A percentile compares a stretch with the other conserved stretches of the same genome.
Conservation (phyloP, 768 basidiomycete species). For the Mycena sanguinolenta region DNA sequence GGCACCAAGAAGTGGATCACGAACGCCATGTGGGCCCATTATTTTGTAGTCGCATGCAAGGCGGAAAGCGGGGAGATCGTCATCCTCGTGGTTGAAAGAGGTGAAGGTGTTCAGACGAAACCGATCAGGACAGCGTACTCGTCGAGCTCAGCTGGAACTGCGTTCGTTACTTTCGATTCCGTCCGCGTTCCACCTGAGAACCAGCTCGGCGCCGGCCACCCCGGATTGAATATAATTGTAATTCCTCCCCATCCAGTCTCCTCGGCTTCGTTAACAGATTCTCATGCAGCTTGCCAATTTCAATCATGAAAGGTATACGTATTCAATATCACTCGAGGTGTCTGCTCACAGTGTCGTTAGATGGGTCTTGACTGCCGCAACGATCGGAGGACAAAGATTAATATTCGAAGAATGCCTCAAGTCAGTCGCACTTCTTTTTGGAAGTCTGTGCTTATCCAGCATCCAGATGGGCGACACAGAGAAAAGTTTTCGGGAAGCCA, state of each 20-base stretch:
- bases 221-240: slow-evolving; percentile 51
- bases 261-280: background rate
- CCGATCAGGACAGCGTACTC: slow-evolving; percentile 90
- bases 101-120: slow-evolving; percentile 86
- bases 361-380: slow-evolving; percentile 83
- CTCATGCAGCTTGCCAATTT: slow-evolving; percentile 46
- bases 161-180: slow-evolving; percentile 81
- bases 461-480: slow-evolving; percentile 84
- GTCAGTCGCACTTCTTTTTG: slow-evolving; percentile 43
- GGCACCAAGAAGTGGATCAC: slow-evolving; percentile 52
- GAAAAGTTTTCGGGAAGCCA: slow-evolving; percentile 92
- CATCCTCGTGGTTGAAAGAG: slow-evolving; percentile 87
- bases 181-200: slow-evolving; percentile 89
- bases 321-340: background rate
- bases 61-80: slow-evolving; percentile 73
- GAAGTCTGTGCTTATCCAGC: slow-evolving; percentile 13
- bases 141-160: slow-evolving; percentile 80
- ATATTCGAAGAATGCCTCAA: slow-evolving; percentile 69
- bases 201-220: slow-evolving; percentile 82
- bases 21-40: slow-evolving; percentile 21
- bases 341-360: slow-evolving; percentile 66
- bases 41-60: slow-evolving; percentile 40
- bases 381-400: slow-evolving; percentile 68
- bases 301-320: slow-evolving; percentile 11
- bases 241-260: background rate